Conservation (phyloP, 108 stramenopile genomes). For the Chaetoceros tenuissimus region DNA sequence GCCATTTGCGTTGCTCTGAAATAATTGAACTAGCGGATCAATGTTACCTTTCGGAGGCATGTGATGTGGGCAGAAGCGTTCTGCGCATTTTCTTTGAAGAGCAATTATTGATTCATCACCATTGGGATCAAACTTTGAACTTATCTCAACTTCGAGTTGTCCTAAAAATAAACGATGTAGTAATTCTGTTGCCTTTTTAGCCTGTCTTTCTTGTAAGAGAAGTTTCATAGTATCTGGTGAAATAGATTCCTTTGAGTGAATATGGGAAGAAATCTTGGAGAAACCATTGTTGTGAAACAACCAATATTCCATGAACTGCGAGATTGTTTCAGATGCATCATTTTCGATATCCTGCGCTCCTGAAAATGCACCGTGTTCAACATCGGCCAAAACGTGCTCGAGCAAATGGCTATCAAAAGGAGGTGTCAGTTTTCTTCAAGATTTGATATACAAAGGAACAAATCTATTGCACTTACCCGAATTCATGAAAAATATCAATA, state of each 20-base stretch:
- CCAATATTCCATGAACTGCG: slow-evolving; percentile 13
- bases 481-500: slow-evolving; percentile 6
- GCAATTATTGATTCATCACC: slow-evolving; percentile 8
- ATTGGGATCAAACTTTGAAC: neutral
- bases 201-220: neutral
- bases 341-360: slow-evolving; percentile 3
- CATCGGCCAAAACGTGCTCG: neutral
- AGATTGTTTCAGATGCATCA: slow-evolving; percentile 3
- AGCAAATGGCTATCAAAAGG: slow-evolving; percentile 8
- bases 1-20: slow-evolving; percentile 6
- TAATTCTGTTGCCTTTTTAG: slow-evolving; percentile 1
- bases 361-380: neutral
- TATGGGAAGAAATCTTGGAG: neutral
- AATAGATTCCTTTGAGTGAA: neutral
- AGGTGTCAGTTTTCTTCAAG: too few species aligned
- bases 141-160: slow-evolving; percentile 5
- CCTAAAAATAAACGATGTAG: slow-evolving; percentile 3
- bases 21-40: slow-evolving; percentile 3
- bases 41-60: slow-evolving; percentile 2
- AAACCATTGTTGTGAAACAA: neutral
- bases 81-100: slow-evolving; percentile 3
- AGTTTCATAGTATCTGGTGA: neutral
- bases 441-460: too few species aligned
- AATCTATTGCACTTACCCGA: too few species aligned
- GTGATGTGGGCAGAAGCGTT: slow-evolving; percentile 7